Conservation (phyloP, 2,329 filamentous ascomycete species). For the Aspergillus sojae region DNA sequence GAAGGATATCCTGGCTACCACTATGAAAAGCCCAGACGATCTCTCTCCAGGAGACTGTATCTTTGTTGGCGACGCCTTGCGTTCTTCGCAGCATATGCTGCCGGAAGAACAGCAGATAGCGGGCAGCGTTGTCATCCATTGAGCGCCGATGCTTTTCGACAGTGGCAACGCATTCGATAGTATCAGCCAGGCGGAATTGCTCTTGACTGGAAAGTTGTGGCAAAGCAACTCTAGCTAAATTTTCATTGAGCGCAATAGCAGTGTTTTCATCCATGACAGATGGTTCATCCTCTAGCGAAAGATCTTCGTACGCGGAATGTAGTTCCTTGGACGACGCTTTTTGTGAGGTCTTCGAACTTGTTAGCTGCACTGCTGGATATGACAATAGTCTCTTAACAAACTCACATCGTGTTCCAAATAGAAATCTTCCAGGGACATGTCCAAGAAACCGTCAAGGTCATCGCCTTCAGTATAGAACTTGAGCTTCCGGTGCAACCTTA, state of each 20-base stretch:
- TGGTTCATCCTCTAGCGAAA: constrained; percentile 57
- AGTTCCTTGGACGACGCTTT: constrained; percentile 51
- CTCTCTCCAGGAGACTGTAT: constrained; percentile 61
- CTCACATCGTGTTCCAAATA: constrained; percentile 50
- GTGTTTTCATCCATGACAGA: constrained; percentile 71
- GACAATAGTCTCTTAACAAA: not conserved
- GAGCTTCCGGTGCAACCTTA: constrained; percentile 72
- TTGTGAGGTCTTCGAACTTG: constrained; percentile 34
- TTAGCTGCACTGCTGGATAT: constrained; percentile 20
- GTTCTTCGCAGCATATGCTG: constrained; percentile 74
- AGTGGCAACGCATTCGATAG: constrained; percentile 79
- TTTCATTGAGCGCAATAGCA: constrained; percentile 72
- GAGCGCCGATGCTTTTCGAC: constrained; percentile 86
- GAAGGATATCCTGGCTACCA: constrained; percentile 78
- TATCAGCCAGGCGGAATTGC: constrained; percentile 82
- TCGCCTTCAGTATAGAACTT: constrained; percentile 86
- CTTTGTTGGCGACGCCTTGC: constrained; percentile 61
- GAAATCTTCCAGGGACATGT: constrained; percentile 55
- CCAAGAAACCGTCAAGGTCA: constrained; percentile 74
- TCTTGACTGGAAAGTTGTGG: constrained; percentile 81
- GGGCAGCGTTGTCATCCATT: constrained; percentile 85
- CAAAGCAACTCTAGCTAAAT: constrained; percentile 72
- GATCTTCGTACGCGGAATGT: constrained; percentile 55
- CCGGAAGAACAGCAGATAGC: constrained; percentile 85
- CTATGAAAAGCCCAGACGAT: constrained; percentile 51